A percentile compares a stretch with the other conserved stretches of the same genome.
phyloP scores from a whole-genome alignment of 2,329 filamentous ascomycete genomes.

The Apiospora rasikravindrae region DNA sequence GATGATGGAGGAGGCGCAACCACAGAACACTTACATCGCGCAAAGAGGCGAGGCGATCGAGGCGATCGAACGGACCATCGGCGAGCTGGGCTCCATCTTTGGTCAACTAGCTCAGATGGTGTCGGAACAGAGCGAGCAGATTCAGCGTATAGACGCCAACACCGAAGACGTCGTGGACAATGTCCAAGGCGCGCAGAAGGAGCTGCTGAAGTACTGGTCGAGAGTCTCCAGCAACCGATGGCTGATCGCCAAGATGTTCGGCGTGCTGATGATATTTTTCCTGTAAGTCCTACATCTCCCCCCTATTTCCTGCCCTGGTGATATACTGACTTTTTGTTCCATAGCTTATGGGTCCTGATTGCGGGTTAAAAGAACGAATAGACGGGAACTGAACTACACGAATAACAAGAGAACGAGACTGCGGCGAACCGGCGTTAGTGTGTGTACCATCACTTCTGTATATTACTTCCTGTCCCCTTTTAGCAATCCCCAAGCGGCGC shows the following conservation, averaged over 20 bases:
- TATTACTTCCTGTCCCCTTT: constrained; percentile 9
- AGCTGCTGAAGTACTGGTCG: constrained; percentile 96
- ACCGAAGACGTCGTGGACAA: constrained; percentile 98
- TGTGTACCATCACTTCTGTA: constrained; percentile 20
- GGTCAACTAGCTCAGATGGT: constrained; percentile 97
- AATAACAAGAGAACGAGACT: constrained; percentile 12
- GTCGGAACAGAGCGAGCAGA: constrained; percentile 92
- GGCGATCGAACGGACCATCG: constrained; percentile 93
- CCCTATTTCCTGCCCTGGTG: background rate
- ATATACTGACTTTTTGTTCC: constrained; percentile 25
- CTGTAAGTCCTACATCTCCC: constrained; percentile 50
- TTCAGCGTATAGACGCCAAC: constrained; percentile 95
- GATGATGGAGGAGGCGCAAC: constrained; percentile 91
- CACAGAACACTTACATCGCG: constrained; percentile 87
- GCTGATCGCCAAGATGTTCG: constrained; percentile 86
- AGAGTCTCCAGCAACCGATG: constrained; percentile 93
- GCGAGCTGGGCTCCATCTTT: constrained; percentile 90
- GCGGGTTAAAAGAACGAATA: constrained; percentile 48
- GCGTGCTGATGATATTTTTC: constrained; percentile 95
- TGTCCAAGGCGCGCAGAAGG: constrained; percentile 93
- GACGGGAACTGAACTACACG: constrained; percentile 12
- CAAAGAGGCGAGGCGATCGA: constrained; percentile 95
- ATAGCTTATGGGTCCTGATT: constrained; percentile 71
- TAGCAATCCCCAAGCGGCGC: background rate
- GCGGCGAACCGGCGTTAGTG: constrained; percentile 9